phyloP scores from a whole-genome alignment of 345 rosid species.

The Camelina laxa region DNA sequence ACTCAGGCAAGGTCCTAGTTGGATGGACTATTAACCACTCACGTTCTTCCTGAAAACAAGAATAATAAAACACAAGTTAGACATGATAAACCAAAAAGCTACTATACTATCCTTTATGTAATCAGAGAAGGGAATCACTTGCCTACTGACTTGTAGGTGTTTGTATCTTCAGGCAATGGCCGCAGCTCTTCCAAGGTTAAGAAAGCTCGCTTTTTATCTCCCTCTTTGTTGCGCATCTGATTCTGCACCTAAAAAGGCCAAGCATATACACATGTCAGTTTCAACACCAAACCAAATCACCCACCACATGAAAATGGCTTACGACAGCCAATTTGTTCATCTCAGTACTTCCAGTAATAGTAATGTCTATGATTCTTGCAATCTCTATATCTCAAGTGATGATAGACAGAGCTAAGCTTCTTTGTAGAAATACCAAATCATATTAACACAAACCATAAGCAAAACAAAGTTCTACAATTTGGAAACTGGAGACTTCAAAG shows the following conservation, averaged over 20 bases:
- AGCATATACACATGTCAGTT: slow-evolving; percentile 20
- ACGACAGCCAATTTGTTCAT: not conserved
- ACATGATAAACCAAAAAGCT: not conserved
- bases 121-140: slow-evolving; percentile 12
- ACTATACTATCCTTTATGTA: not conserved
- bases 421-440: not conserved
- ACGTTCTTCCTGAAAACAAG: slow-evolving; percentile 92
- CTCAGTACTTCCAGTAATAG: not conserved
- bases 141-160: slow-evolving; percentile 91
- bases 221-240: slow-evolving; percentile 87
- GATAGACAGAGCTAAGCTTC: not conserved
- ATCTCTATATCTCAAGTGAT: not conserved
- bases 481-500: slow-evolving; percentile 1
- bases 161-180: slow-evolving; percentile 73
- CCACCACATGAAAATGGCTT: not conserved
- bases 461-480: not conserved
- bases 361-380: not conserved
- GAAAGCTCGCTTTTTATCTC: slow-evolving; percentile 90
- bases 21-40: slow-evolving; percentile 48
- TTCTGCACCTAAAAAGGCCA: slow-evolving; percentile 71
- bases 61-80: slow-evolving; percentile 20
- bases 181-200: slow-evolving; percentile 91
- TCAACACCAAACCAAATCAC: not conserved
- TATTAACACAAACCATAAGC: slow-evolving; percentile 1
- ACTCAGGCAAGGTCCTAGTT: slow-evolving; percentile 13